Percentiles rank a stretch among this genome's conserved stretches.
phyloP scores from a whole-genome alignment of 371 early-diverging fungal genomes.

The Capniomyces stellatus region DNA sequence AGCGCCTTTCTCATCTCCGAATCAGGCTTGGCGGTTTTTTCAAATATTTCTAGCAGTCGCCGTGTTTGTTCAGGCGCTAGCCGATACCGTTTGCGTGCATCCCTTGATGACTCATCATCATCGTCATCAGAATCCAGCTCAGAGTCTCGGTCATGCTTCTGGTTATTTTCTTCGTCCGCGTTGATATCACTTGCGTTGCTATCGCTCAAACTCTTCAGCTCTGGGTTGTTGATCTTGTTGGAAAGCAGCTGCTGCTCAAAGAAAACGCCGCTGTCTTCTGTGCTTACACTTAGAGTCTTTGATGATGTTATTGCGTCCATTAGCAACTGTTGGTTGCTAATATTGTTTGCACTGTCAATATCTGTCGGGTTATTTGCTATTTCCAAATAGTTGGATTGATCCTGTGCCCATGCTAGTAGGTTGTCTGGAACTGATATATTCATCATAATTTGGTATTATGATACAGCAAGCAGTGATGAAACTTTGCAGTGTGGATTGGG shows the following conservation, averaged over 20 bases:
- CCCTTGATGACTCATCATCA: slow-evolving; percentile 8
- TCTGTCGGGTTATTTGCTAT: background rate
- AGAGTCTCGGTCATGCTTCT: background rate
- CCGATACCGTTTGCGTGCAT: slow-evolving; percentile 14
- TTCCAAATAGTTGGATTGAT: background rate
- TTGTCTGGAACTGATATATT: background rate
- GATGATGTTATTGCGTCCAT: background rate
- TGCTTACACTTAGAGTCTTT: background rate
- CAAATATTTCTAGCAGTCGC: slow-evolving; percentile 20
- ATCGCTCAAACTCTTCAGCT: background rate
- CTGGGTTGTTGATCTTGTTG: background rate
- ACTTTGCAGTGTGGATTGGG: no score
- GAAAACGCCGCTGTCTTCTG: background rate
- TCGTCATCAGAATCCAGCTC: slow-evolving; percentile 7
- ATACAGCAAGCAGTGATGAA: no score
- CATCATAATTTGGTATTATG: no score
- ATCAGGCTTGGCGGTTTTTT: slow-evolving; percentile 39
- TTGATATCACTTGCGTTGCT: background rate
- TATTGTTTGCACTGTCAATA: background rate
- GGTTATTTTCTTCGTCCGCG: slow-evolving; percentile 2
- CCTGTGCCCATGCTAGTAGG: background rate
- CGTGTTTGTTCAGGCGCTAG: slow-evolving; percentile 22
- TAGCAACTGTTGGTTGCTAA: background rate
- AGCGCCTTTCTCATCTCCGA: slow-evolving; percentile 49
- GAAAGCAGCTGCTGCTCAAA: background rate